These are phyloP conservation scores for Plasmopara muralis DNA, from an alignment of 352 stramenopile species.

Conservation along the genomic window DNA sequence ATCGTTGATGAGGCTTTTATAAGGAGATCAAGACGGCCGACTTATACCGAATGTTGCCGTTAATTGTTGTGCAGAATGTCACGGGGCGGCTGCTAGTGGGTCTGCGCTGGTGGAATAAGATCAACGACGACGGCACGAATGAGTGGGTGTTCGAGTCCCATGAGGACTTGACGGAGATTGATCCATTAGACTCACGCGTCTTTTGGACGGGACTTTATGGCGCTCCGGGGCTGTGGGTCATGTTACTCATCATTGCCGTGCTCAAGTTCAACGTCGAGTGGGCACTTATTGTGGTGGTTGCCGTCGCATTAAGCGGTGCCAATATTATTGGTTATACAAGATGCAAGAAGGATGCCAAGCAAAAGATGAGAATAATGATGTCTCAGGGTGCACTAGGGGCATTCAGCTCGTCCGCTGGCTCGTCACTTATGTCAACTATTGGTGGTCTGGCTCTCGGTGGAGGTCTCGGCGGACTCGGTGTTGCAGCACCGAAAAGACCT, in stretches of 20 bases:
- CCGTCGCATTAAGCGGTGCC: conserved; percentile 85
- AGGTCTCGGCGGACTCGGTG: conserved; percentile 10
- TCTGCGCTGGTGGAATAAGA: conserved; percentile 97
- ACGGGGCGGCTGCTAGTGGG: conserved; percentile 88
- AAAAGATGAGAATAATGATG: conserved; percentile 82
- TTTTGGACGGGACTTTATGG: conserved; percentile 97
- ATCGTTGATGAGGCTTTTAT: neutral
- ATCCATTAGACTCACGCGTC: conserved; percentile 84
- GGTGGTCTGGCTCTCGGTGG: conserved; percentile 56
- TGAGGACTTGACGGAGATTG: conserved; percentile 86
- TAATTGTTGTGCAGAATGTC: conserved; percentile 53
- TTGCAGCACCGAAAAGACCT: conserved; percentile 13
- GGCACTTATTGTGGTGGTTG: conserved; percentile 91
- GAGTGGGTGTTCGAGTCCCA: conserved; percentile 97
- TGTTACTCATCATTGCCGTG: conserved; percentile 89
- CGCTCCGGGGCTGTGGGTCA: conserved; percentile 87
- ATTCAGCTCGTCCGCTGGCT: conserved; percentile 55
- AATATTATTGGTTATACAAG: conserved; percentile 99
- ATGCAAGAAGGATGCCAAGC: conserved; percentile 89
- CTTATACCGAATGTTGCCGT: neutral
- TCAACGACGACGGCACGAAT: conserved; percentile 91
- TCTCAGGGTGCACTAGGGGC: conserved; percentile 65
- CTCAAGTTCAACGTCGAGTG: conserved; percentile 93
- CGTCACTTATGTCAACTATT: conserved; percentile 72
- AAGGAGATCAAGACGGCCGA: neutral